These are phyloP conservation scores for Thalassia testudinum DNA, from an alignment of 116 monocot species.

Conservation along the genomic window DNA sequence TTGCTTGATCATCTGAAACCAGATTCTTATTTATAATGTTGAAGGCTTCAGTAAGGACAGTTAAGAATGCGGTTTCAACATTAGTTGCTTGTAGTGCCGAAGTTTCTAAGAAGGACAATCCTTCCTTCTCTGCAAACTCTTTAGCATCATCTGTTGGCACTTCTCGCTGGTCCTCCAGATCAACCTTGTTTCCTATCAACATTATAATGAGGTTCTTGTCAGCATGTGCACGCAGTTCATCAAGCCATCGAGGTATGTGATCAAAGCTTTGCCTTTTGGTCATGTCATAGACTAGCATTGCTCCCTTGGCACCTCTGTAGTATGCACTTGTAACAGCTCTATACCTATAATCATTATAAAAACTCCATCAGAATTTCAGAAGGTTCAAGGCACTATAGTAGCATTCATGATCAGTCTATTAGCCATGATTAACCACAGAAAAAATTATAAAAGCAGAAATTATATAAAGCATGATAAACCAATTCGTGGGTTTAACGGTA, in stretches of 20 bases:
- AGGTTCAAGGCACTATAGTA: too few species aligned
- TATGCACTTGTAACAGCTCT: slow-evolving; percentile 27
- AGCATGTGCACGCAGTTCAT: slow-evolving; percentile 13
- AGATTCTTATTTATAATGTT: slow-evolving; percentile 7
- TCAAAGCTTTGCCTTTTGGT: slow-evolving; percentile 29
- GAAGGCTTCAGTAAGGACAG: slow-evolving; percentile 10
- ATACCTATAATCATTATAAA: slow-evolving; percentile 9
- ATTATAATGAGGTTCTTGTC: slow-evolving; percentile 16
- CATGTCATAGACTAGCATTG: slow-evolving; percentile 23
- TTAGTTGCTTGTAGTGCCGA: slow-evolving; percentile 12
- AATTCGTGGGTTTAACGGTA: too few species aligned
- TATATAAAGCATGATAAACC: too few species aligned
- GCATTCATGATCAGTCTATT: too few species aligned
- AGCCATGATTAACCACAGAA: too few species aligned
- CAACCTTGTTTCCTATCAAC: slow-evolving; percentile 16
- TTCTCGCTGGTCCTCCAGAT: slow-evolving; percentile 11
- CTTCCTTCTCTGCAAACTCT: slow-evolving; percentile 14
- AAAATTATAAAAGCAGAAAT: too few species aligned
- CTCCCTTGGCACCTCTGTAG: slow-evolving; percentile 23
- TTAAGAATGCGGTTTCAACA: slow-evolving; percentile 6
- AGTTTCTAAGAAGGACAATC: slow-evolving; percentile 10
- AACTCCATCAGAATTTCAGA: background rate
- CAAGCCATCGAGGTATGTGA: slow-evolving; percentile 17
- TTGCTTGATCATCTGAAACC: slow-evolving; percentile 1
- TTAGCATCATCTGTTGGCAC: slow-evolving; percentile 11